Evolutionary conservation across 148 eudicot genomes (phyloP), one percentile per base, ranked within the genome.

Genomic region (Dysphania ambrosioides): DNA sequence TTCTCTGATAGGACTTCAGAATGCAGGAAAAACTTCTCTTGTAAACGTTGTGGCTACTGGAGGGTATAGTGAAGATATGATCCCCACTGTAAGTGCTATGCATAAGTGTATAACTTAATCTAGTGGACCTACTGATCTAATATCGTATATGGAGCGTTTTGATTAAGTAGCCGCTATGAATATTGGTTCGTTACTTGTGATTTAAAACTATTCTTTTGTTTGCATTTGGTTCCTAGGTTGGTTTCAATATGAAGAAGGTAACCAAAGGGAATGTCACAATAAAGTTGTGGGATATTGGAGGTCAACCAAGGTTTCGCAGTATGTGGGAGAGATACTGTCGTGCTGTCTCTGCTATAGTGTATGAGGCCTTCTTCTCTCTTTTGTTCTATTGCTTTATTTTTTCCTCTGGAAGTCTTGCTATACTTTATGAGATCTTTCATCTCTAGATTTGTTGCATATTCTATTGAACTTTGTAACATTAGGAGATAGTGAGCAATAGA

Each of bases 291-390:
- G 97, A 96, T 90, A 97, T 96, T 82, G 99, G 99, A 42, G 99
- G 97, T 77, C 99, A 96, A 82, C 99, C 99, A 80, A 86, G 99
- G 83, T 96, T 95, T 63, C 91, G 99, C 58, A 92, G 97, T 76
- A 95, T 95, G 99, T 95, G 99, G 99, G 99, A 95, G 87, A 87
- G 99, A 92, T 95, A 95, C 58, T 92, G 97, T 60, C 99, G 99
- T 84, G 96, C 99, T 74, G 97, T 95, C 79, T 95, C 97, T 76
- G 97, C 99, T 75, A 95, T 95, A 61, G 99, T 95, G 99, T 95
- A 95, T 79, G 96, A 42, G 41, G 51, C 49, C 66, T n/a, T n/a
- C n/a, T n/a, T n/a, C n/a, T 30, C 16, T 11, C 36, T 24, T 11
- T 23, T 55, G 1, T 5, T 68, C 42, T n/a, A 11, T 32, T 16